Evolutionary conservation across 441 rosid genomes (phyloP).

Genomic region (Gossypium laxum): DNA sequence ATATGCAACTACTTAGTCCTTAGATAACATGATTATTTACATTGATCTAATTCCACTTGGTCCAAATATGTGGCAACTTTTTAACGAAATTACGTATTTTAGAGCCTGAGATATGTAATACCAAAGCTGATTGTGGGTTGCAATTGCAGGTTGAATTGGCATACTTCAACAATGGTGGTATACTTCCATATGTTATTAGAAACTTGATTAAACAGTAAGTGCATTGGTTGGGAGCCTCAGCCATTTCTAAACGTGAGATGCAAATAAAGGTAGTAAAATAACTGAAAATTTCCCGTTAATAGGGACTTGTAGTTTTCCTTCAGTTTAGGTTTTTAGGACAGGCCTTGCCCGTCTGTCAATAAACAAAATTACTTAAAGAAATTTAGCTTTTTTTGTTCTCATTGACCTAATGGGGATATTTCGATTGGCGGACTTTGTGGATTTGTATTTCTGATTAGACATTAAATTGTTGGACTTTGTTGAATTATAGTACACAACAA

Average conservation of each 20-base stretch:
- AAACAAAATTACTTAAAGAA: constrained; percentile 1
- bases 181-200: constrained; percentile 77
- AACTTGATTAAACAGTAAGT: constrained; percentile 48
- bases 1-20: neutral
- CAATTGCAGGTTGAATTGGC: constrained; percentile 76
- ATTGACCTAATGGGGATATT: neutral
- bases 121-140: neutral
- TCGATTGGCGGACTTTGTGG: neutral
- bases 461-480: neutral
- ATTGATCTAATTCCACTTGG: neutral
- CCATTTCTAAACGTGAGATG: constrained; percentile 14
- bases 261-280: constrained; percentile 32
- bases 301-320: neutral
- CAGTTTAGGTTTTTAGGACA: neutral
- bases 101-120: neutral
- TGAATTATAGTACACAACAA: neutral
- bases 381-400: neutral
- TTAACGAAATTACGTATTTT: neutral
- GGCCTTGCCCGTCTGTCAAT: neutral
- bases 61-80: neutral
- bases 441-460: neutral
- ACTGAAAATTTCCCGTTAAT: constrained; percentile 5
- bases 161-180: constrained; percentile 79
- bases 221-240: neutral
- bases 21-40: neutral